Conservation (phyloP, 768 basidiomycete genomes). For the Termitomyces sp. region DNA sequence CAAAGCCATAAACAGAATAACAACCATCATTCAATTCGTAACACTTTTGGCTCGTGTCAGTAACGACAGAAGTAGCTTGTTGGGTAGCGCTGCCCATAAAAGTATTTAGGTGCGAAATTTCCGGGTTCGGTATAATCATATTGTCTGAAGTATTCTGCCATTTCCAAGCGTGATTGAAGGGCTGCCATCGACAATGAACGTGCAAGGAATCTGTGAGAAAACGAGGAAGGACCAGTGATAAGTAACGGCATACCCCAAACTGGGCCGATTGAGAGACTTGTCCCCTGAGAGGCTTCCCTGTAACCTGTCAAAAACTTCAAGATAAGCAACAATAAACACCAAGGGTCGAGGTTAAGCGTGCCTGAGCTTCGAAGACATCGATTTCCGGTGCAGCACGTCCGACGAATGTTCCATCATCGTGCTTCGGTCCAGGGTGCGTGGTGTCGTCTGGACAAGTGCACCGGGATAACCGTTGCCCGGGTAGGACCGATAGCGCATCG, state of each 20-base stretch:
- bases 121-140: slow-evolving; percentile 51
- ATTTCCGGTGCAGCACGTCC: slow-evolving; percentile 86
- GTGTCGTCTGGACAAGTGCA: slow-evolving; percentile 78
- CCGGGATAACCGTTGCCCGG: slow-evolving; percentile 74
- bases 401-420: slow-evolving; percentile 67
- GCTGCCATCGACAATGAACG: slow-evolving; percentile 34
- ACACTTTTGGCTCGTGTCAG: slow-evolving; percentile 63
- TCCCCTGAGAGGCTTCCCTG: slow-evolving; percentile 42
- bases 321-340: slow-evolving; percentile 12
- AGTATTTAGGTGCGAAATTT: slow-evolving; percentile 54
- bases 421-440: slow-evolving; percentile 74
- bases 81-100: slow-evolving; percentile 71
- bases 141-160: slow-evolving; percentile 64
- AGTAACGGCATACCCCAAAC: slow-evolving; percentile 53
- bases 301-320: slow-evolving; percentile 34
- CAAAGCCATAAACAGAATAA: slow-evolving; percentile 75
- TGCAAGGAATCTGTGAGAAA: slow-evolving; percentile 8
- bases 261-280: slow-evolving; percentile 83
- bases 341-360: slow-evolving; percentile 15
- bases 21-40: slow-evolving; percentile 60
- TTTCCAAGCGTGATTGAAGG: slow-evolving; percentile 68
- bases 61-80: slow-evolving; percentile 75
- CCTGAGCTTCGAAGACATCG: slow-evolving; percentile 83
- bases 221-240: slow-evolving; percentile 2
- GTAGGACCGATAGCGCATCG: slow-evolving; percentile 59